Conservation (phyloP, 192 early-diverging fungal species). For the Linnemannia hyalina region DNA sequence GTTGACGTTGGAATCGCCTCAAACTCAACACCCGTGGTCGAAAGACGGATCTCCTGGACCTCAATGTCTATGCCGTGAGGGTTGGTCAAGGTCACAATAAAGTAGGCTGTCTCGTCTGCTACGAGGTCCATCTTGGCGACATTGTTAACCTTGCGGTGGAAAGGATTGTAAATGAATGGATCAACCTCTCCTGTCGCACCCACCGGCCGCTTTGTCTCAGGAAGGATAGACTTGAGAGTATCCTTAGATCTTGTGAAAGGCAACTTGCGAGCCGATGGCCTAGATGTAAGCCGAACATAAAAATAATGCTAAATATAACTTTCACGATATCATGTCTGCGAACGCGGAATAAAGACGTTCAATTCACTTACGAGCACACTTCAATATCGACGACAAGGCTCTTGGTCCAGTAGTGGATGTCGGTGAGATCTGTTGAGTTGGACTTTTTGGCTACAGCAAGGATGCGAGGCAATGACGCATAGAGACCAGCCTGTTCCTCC, state of each 20-base stretch:
- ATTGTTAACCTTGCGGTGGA: conserved; percentile 69
- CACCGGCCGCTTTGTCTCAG: conserved; percentile 36
- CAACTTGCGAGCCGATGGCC: conserved; percentile 67
- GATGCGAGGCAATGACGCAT: conserved; percentile 68
- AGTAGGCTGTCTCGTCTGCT: conserved; percentile 74
- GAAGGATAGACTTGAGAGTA: conserved; percentile 45
- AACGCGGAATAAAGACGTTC: not conserved
- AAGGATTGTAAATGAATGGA: conserved; percentile 89
- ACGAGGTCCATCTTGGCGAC: conserved; percentile 71
- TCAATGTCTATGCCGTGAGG: conserved; percentile 87
- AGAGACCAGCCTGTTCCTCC: conserved; percentile 76
- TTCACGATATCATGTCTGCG: not conserved
- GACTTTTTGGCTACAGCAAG: conserved; percentile 66
- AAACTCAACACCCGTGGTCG: conserved; percentile 74
- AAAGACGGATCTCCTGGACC: conserved; percentile 72
- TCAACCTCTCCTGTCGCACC: conserved; percentile 57
- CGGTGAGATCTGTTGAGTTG: conserved; percentile 57
- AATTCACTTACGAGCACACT: conserved; percentile 56
- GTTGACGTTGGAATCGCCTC: conserved; percentile 69
- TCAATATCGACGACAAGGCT: conserved; percentile 69
- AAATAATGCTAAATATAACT: not conserved
- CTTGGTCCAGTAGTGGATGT: conserved; percentile 70
- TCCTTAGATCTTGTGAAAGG: conserved; percentile 70
- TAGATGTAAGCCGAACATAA: conserved; percentile 21
- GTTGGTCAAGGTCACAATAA: conserved; percentile 80